Percentiles rank a stretch among this genome's conserved stretches.
Conservation (phyloP, 805 yeast genomes). For the Candida jianshihensis region DNA sequence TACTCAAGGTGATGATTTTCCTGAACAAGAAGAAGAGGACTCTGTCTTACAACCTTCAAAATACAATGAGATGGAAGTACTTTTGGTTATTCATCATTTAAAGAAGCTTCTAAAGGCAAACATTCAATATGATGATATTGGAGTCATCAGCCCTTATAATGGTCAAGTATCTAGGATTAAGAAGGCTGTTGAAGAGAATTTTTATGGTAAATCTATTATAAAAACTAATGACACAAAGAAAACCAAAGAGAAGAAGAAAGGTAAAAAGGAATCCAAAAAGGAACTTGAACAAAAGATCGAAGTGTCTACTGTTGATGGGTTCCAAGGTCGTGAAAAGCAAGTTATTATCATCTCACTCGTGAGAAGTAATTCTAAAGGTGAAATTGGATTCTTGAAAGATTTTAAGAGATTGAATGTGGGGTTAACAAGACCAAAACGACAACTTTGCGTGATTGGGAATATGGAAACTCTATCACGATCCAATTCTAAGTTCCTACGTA, state of each 20-base stretch:
- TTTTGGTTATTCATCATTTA: constrained; percentile 53
- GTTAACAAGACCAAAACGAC: constrained; percentile 83
- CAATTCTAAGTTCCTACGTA: neutral
- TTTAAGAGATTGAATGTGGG: constrained; percentile 84
- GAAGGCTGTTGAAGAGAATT: constrained; percentile 1
- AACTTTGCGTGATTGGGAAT: constrained; percentile 81
- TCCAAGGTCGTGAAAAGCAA: constrained; percentile 94
- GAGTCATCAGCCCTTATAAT: constrained; percentile 84
- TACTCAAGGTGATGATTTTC: constrained; percentile 84
- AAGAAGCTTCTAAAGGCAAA: constrained; percentile 43
- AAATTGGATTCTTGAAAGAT: constrained; percentile 80
- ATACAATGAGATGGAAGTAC: constrained; percentile 71
- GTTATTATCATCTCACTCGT: constrained; percentile 75
- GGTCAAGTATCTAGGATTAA: constrained; percentile 69
- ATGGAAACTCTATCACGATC: constrained; percentile 49
- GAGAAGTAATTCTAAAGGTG: constrained; percentile 62
- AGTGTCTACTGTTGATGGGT: constrained; percentile 89
- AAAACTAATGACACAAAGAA: constrained; percentile 30
- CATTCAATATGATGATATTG: constrained; percentile 53
- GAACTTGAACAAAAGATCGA: constrained; percentile 42
- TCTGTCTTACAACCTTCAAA: constrained; percentile 42
- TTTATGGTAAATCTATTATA: constrained; percentile 6
- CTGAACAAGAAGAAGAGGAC: constrained; percentile 45
- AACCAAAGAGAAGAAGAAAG: neutral
- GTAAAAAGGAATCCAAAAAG: neutral